These are phyloP conservation scores for Fusarium tupiense DNA, from an alignment of 2,329 filamentous ascomycete genomes.

Conservation along the genomic window DNA sequence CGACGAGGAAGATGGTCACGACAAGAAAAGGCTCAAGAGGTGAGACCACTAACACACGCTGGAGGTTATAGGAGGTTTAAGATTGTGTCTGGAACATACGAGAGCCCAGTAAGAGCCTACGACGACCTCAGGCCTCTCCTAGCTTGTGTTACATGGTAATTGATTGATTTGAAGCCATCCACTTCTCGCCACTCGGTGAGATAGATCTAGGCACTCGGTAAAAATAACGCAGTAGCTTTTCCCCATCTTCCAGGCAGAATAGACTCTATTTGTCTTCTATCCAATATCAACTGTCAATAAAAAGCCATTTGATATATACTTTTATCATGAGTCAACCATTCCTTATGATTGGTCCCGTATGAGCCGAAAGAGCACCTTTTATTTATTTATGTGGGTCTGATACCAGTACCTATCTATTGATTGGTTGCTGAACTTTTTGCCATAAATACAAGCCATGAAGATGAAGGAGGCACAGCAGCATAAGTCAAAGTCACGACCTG, in stretches of 20 bases:
- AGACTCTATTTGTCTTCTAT: background rate
- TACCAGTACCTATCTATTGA: background rate
- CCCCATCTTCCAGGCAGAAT: background rate
- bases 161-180: background rate
- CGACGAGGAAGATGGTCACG: conserved; percentile 79
- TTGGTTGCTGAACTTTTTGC: background rate
- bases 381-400: background rate
- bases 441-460: background rate
- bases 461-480: background rate
- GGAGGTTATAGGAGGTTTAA: conserved; percentile 1
- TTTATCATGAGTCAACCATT: background rate
- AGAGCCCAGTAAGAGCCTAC: conserved; percentile 2
- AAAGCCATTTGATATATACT: background rate
- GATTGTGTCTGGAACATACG: conserved; percentile 12
- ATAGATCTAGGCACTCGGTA: background rate
- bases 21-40: conserved; percentile 70
- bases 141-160: conserved; percentile 14
- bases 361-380: background rate
- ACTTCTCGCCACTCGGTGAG: background rate
- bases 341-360: background rate
- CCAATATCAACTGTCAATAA: background rate
- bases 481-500: background rate
- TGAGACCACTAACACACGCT: conserved; percentile 46
- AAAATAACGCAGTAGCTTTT: background rate
- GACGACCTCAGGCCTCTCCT: background rate